Percentiles rank a stretch among this genome's conserved stretches.
Evolutionary conservation across 140 eudicot genomes (phyloP).

Genomic region (Anethum foeniculum): DNA sequence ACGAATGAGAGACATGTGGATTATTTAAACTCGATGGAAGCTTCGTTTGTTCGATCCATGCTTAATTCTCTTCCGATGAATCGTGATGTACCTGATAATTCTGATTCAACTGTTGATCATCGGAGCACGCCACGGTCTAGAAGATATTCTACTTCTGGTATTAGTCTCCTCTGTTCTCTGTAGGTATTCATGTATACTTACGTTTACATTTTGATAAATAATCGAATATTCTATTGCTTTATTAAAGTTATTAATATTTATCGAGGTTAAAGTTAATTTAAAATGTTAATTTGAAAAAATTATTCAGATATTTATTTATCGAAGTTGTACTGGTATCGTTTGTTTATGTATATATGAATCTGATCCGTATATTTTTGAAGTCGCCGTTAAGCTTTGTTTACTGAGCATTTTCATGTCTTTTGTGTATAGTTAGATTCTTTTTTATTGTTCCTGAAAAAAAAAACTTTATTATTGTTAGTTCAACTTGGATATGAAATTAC

Average conservation of each 20-base stretch:
- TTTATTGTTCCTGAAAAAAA: too few relatives aligned
- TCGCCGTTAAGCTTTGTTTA: too few relatives aligned
- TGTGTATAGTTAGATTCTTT: not conserved
- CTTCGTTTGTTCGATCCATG: constrained; percentile 43
- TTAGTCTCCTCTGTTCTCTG: not conserved
- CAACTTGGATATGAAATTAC: not conserved
- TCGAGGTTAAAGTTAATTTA: too few relatives aligned
- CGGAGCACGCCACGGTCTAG: not conserved
- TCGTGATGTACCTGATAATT: constrained; percentile 14
- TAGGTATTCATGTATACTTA: too few relatives aligned
- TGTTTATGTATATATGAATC: not conserved
- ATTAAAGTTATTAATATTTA: too few relatives aligned
- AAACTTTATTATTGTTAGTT: not conserved
- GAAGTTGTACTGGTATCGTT: not conserved
- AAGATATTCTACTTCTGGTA: constrained; percentile 23
- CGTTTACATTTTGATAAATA: too few relatives aligned
- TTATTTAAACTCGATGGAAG: constrained; percentile 45
- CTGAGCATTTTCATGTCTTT: not conserved
- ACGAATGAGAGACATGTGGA: constrained; percentile 52
- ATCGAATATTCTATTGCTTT: too few relatives aligned
- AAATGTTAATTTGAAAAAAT: too few relatives aligned
- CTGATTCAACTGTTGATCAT: constrained; percentile 17
- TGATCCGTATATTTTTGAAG: too few relatives aligned
- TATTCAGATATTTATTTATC: not conserved
- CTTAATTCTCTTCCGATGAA: constrained; percentile 8